phyloP scores from a whole-genome alignment of 441 rosid species.

The Erodium trifolium region DNA sequence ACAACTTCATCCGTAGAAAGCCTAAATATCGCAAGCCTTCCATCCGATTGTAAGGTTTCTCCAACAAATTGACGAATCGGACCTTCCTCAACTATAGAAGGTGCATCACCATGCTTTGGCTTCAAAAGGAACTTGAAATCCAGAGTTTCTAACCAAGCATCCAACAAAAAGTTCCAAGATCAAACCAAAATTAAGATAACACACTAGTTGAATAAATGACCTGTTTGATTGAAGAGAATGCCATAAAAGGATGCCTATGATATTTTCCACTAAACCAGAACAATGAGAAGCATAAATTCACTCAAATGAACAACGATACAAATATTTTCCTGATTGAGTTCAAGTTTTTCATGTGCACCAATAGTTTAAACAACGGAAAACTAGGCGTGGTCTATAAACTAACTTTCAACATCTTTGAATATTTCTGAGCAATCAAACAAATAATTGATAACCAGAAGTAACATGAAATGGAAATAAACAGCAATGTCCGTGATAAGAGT shows the following conservation, averaged over 20 bases:
- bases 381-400: not conserved
- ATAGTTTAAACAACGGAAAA: not conserved
- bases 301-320: not conserved
- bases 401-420: not conserved
- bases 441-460: not conserved
- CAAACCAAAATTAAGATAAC: constrained; percentile 8
- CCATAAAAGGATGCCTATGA: not conserved
- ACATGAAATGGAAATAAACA: not conserved
- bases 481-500: not conserved
- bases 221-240: not conserved
- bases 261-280: constrained; percentile 1
- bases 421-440: not conserved
- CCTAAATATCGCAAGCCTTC: constrained; percentile 58
- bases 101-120: constrained; percentile 55
- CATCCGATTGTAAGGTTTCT: constrained; percentile 77
- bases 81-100: constrained; percentile 85
- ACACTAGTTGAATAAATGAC: not conserved
- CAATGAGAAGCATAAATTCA: not conserved
- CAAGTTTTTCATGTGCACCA: not conserved
- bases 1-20: constrained; percentile 58
- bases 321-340: not conserved
- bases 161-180: constrained; percentile 11
- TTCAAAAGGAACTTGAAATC: constrained; percentile 95
- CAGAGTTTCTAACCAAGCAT: constrained; percentile 55
- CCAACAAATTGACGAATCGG: constrained; percentile 57